Conservation (phyloP, 2,329 filamentous ascomycete genomes). For the Trichoderma sp. region DNA sequence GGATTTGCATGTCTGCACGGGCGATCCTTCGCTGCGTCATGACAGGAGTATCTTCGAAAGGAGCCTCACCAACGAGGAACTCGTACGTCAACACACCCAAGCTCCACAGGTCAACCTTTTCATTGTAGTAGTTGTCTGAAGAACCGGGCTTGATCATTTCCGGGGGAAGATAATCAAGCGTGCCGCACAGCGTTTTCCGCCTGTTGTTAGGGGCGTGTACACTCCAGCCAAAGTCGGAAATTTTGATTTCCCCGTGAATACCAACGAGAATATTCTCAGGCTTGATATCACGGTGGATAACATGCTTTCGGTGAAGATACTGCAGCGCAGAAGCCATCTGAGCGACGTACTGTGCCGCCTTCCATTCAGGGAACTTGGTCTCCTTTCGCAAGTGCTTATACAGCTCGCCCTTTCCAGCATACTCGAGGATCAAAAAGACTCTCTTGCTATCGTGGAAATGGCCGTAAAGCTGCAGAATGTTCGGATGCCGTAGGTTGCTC, state of each 20-base stretch:
- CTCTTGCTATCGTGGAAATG: constrained; percentile 72
- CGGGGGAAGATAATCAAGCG: constrained; percentile 92
- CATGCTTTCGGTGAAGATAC: constrained; percentile 33
- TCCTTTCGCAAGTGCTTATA: constrained; percentile 69
- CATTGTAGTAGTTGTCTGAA: constrained; percentile 83
- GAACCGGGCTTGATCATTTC: constrained; percentile 90
- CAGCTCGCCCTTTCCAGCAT: constrained; percentile 61
- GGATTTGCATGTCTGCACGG: constrained; percentile 87
- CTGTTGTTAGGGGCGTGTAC: constrained; percentile 95
- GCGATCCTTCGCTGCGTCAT: constrained; percentile 93
- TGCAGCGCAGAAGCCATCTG: constrained; percentile 56
- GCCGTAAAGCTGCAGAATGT: constrained; percentile 60
- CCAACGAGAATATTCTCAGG: constrained; percentile 70
- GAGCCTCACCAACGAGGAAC: constrained; percentile 92
- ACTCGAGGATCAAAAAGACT: constrained; percentile 70
- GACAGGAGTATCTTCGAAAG: constrained; percentile 91
- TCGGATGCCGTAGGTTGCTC: constrained; percentile 67
- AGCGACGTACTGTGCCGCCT: constrained; percentile 68
- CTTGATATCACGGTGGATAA: constrained; percentile 53
- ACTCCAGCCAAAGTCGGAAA: constrained; percentile 97
- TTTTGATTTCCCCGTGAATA: constrained; percentile 97
- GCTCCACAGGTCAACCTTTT: constrained; percentile 97
- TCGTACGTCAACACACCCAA: constrained; percentile 94
- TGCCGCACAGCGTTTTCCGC: constrained; percentile 93
- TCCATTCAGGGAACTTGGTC: constrained; percentile 64